phyloP scores from a whole-genome alignment of 2,329 filamentous ascomycete species.

The Phyllosticta ampelicida region DNA sequence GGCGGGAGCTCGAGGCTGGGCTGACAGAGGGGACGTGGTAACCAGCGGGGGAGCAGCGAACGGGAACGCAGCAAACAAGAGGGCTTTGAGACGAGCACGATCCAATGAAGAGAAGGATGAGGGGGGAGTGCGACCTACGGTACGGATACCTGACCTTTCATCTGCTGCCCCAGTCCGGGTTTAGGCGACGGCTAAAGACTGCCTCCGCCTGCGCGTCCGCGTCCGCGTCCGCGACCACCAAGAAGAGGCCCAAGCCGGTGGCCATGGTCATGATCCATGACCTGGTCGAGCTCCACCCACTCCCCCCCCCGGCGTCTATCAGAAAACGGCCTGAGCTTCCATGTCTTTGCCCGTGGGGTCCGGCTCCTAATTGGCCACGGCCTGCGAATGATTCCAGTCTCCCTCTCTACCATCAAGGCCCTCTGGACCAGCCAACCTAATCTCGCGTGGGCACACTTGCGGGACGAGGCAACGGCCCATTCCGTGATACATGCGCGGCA shows the following conservation, averaged over 20 bases:
- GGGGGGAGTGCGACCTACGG: neutral
- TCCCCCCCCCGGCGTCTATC: neutral
- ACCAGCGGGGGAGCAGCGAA: neutral
- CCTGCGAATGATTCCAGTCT: neutral
- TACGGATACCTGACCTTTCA: neutral
- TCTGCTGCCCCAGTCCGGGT: neutral
- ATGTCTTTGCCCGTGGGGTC: neutral
- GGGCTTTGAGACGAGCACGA: neutral
- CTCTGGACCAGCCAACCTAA: neutral
- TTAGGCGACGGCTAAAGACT: neutral
- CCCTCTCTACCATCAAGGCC: neutral
- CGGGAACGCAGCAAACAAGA: neutral
- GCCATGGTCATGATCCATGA: too few species aligned
- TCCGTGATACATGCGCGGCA: neutral
- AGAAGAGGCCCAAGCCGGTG: too few species aligned
- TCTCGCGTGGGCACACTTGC: neutral
- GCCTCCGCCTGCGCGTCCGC: neutral
- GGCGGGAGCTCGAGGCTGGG: slow-evolving; percentile 8
- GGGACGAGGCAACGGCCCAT: neutral
- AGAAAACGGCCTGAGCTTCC: neutral
- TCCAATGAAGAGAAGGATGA: neutral
- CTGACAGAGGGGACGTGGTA: neutral
- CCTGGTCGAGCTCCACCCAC: neutral
- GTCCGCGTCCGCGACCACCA: neutral
- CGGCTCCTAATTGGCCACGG: neutral